A percentile compares a stretch with the other conserved stretches of the same genome.
Conservation (phyloP, 768 basidiomycete genomes). For the Phaeolepiota aurea region DNA sequence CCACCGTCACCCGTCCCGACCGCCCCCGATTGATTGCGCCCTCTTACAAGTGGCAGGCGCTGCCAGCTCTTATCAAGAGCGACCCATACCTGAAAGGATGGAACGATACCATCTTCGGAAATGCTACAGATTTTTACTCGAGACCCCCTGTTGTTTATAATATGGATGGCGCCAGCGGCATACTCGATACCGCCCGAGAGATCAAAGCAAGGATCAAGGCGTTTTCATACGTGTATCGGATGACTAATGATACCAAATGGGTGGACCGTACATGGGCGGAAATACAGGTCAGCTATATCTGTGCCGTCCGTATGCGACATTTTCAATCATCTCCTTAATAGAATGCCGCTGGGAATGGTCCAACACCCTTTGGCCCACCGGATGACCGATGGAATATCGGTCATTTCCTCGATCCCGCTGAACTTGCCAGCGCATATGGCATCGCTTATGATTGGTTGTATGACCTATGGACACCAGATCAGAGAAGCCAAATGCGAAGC, state of each 20-base stretch:
- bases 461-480: constrained; percentile 68
- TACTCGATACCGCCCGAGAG: constrained; percentile 84
- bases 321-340: constrained; percentile 14
- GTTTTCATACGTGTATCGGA: constrained; percentile 81
- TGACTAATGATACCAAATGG: constrained; percentile 92
- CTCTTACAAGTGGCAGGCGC: constrained; percentile 81
- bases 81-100: constrained; percentile 84
- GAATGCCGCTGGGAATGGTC: constrained; percentile 72
- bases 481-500: constrained; percentile 58
- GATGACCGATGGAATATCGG: constrained; percentile 72
- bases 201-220: constrained; percentile 91
- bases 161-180: constrained; percentile 81
- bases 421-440: constrained; percentile 81
- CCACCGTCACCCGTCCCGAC: constrained; percentile 59
- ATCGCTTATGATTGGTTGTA: constrained; percentile 97
- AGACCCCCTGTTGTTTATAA: constrained; percentile 61
- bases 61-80: constrained; percentile 65
- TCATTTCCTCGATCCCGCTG: constrained; percentile 93
- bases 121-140: constrained; percentile 69
- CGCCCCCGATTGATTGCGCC: constrained; percentile 93
- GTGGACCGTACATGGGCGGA: constrained; percentile 81
- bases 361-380: constrained; percentile 52
- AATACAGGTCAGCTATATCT: constrained; percentile 54
- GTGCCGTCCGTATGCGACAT: constrained; percentile 4
- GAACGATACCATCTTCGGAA: constrained; percentile 87